Evolutionary conservation across 805 yeast genomes (phyloP), one percentile per base, ranked within the genome.

Genomic region (Debaryomyces maramus): DNA sequence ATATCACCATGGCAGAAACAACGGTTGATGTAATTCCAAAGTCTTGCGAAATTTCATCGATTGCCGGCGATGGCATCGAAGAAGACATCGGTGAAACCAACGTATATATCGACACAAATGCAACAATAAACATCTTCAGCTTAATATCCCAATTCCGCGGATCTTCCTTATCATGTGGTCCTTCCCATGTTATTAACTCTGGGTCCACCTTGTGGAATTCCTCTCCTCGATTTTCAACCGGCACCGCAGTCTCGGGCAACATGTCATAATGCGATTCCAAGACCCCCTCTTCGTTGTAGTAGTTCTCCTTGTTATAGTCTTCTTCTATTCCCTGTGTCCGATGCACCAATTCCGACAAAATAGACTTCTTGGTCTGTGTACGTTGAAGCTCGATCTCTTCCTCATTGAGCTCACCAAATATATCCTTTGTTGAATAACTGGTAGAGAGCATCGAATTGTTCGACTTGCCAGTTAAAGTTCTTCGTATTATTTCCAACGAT

Each of bases 21-120:
- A 59, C 50, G 3, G 40, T 27, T 3, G 57, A 53, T 3, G 46
- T 47, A 26, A 67, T 62, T 16, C 54, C 43, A 23, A 67, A 61
- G 3, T 65, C 70, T 4, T 38, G 36, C 1, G 65, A 50, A 6
- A 67, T 53, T 21, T 51, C 49, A 14, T 52, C 32, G 44, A 60
- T 51, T 2, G 72, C 72, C 0, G 72, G 73, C 3, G 70, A 63
- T 17, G 59, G 45, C 37, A 67, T 65, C 5, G 73, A 65, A 6
- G 72, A 65, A 3, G 71, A 65, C 63, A 67, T 65, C 9, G 72
- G 72, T 2, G 71, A 62, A 6, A 67, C 55, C 34, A 67, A 54
- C 3, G 71, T 63, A 45, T 65, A 67, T 14, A 65, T 38, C 0
- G 70, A 59, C 1, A 65, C 72, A 29, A 65, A 43, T 5, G 43